phyloP scores from a whole-genome alignment of 2,329 filamentous ascomycete species.

The Aspergillus sclerotialis region DNA sequence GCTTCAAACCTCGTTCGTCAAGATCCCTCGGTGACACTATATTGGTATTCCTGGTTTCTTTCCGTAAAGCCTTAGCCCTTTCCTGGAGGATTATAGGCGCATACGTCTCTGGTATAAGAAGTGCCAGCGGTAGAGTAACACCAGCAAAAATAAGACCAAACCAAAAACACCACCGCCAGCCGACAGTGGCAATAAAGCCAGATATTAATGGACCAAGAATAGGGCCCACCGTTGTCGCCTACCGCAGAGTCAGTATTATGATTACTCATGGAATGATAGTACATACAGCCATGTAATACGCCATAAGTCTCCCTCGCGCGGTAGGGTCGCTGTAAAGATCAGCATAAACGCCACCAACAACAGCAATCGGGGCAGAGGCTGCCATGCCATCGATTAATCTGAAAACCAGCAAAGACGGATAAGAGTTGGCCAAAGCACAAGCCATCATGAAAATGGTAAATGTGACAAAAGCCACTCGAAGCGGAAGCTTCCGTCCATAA shows the following conservation, averaged over 20 bases:
- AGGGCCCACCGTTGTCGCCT: no score
- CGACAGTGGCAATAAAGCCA: slow-evolving; percentile 30
- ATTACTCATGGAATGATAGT: no score
- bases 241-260: no score
- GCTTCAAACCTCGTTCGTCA: no score
- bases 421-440: slow-evolving; percentile 38
- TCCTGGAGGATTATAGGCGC: background rate
- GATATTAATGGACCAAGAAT: slow-evolving; percentile 39
- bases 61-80: no score
- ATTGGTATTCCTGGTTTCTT: no score
- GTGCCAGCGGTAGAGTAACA: slow-evolving; percentile 51
- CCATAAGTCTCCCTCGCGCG: slow-evolving; percentile 33
- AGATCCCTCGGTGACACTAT: no score
- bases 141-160: slow-evolving; percentile 60
- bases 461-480: slow-evolving; percentile 45
- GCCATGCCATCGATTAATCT: slow-evolving; percentile 35
- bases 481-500: slow-evolving; percentile 31
- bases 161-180: slow-evolving; percentile 47
- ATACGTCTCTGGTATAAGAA: slow-evolving; percentile 47
- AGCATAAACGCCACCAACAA: slow-evolving; percentile 40
- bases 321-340: slow-evolving; percentile 37
- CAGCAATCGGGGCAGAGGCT: slow-evolving; percentile 36
- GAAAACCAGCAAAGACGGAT: slow-evolving; percentile 34
- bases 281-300: slow-evolving; percentile 30
- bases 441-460: slow-evolving; percentile 35